Evolutionary conservation across 1,139 yeast genomes (phyloP).

Genomic region (Geotrichum candidum): DNA sequence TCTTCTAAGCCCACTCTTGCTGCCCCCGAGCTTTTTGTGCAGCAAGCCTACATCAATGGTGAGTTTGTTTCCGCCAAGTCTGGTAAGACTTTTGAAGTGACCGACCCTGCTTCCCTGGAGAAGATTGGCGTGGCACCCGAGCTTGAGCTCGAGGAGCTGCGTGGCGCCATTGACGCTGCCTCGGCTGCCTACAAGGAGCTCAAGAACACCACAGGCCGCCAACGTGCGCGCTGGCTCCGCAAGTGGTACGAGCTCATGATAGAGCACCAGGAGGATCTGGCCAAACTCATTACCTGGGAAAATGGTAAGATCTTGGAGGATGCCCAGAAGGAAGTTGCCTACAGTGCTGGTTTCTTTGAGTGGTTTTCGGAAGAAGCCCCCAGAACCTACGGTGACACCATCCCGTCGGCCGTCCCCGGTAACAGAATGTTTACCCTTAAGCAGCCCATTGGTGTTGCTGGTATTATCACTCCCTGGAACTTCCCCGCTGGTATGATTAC

Average conservation of each 20-base stretch:
- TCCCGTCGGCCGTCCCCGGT: conserved; percentile 53
- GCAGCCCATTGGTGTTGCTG: conserved; percentile 88
- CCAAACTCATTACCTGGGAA: conserved; percentile 65
- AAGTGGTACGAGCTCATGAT: conserved; percentile 56
- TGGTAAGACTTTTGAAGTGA: conserved; percentile 54
- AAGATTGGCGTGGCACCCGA: conserved; percentile 53
- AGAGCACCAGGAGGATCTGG: conserved; percentile 68
- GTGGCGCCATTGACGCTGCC: conserved; percentile 53
- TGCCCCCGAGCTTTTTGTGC: conserved; percentile 51
- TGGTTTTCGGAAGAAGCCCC: conserved; percentile 90
- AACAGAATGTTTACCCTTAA: conserved; percentile 60
- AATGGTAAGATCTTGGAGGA: conserved; percentile 79
- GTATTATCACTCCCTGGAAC: conserved; percentile 92
- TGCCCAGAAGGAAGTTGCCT: conserved; percentile 67
- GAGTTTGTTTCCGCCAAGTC: conserved; percentile 54
- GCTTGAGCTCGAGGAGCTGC: conserved; percentile 43
- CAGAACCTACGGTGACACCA: conserved; percentile 63
- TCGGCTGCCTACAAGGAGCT: conserved; percentile 53
- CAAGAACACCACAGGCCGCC: conserved; percentile 53
- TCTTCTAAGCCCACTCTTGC: conserved; percentile 34
- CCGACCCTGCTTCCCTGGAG: conserved; percentile 68
- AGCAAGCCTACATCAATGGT: conserved; percentile 63
- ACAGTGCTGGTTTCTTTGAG: conserved; percentile 75
- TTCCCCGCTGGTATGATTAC: conserved; percentile 94
- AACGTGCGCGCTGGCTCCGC: conserved; percentile 61